phyloP scores from a whole-genome alignment of 2,329 filamentous ascomycete species.

The Lasiodiplodia gonubiensis region DNA sequence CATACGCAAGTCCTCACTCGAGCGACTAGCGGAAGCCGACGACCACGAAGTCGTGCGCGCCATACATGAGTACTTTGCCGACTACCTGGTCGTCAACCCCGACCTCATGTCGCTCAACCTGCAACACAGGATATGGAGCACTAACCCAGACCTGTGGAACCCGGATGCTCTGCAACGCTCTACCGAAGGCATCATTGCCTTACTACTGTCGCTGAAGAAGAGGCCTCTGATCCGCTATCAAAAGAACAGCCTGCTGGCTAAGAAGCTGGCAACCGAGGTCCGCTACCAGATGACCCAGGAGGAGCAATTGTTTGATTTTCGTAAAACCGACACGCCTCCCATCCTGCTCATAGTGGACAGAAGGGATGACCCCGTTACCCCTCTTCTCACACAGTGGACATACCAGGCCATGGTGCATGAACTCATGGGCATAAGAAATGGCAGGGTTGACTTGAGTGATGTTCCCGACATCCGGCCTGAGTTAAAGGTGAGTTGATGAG shows the following conservation, averaged over 20 bases:
- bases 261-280: conserved; percentile 91
- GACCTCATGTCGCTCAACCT: conserved; percentile 86
- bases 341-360: conserved; percentile 90
- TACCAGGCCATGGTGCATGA: conserved; percentile 99
- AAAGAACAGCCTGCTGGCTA: conserved; percentile 86
- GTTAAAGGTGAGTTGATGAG: conserved; percentile 60
- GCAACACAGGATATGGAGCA: conserved; percentile 78
- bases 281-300: conserved; percentile 94
- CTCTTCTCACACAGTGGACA: conserved; percentile 95
- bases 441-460: conserved; percentile 85
- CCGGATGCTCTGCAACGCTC: conserved; percentile 83
- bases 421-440: conserved; percentile 89
- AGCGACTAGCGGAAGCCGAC: conserved; percentile 92
- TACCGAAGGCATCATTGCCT: conserved; percentile 83
- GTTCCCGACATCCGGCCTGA: conserved; percentile 86
- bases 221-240: conserved; percentile 93
- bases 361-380: conserved; percentile 92
- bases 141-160: conserved; percentile 86
- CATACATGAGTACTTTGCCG: conserved; percentile 95
- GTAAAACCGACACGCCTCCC: conserved; percentile 91
- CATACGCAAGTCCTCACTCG: conserved; percentile 92
- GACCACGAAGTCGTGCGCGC: conserved; percentile 95
- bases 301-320: conserved; percentile 94
- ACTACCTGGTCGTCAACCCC: conserved; percentile 93
- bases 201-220: conserved; percentile 91